Conservation (phyloP, 2,329 filamentous ascomycete genomes). For the Neonectria hederae region DNA sequence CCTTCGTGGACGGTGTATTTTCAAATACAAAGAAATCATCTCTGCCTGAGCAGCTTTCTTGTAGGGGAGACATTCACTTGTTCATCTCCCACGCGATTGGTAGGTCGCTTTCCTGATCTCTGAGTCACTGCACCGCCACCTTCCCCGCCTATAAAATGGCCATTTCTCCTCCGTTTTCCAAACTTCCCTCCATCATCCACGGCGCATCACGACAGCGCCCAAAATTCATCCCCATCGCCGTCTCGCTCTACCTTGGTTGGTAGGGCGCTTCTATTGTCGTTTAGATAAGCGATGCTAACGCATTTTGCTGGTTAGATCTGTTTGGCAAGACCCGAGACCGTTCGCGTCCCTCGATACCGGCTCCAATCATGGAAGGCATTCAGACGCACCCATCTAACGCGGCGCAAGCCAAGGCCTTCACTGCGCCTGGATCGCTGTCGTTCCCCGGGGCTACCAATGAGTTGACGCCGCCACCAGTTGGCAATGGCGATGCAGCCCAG, state of each 20-base stretch:
- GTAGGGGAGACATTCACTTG: slow-evolving; percentile 97
- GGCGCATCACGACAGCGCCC: slow-evolving; percentile 19
- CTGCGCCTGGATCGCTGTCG: slow-evolving; percentile 88
- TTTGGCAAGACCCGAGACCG: slow-evolving; percentile 41
- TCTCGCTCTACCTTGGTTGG: slow-evolving; percentile 32
- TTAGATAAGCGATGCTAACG: slow-evolving; percentile 39
- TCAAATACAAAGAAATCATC: slow-evolving; percentile 27
- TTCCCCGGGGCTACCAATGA: slow-evolving; percentile 88
- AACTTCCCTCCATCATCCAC: slow-evolving; percentile 39
- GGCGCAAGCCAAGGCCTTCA: slow-evolving; percentile 94
- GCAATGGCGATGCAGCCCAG: slow-evolving; percentile 67
- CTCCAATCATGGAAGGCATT: slow-evolving; percentile 80
- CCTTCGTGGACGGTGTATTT: slow-evolving; percentile 33
- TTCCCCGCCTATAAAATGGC: slow-evolving; percentile 39
- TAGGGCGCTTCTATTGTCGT: slow-evolving; percentile 29
- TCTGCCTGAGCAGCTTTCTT: slow-evolving; percentile 50
- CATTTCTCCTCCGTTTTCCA: slow-evolving; percentile 33
- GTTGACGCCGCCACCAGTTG: slow-evolving; percentile 77
- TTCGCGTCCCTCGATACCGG: slow-evolving; percentile 35
- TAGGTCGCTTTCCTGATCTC: slow-evolving; percentile 54
- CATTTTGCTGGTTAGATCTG: slow-evolving; percentile 44
- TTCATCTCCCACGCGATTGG: slow-evolving; percentile 87
- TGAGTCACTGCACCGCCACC: slow-evolving; percentile 38
- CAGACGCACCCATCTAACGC: slow-evolving; percentile 93
- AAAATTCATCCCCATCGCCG: slow-evolving; percentile 17